Evolutionary conservation across 106 monocot species (phyloP).

Genomic region (Alisma plantagoaquatica): DNA sequence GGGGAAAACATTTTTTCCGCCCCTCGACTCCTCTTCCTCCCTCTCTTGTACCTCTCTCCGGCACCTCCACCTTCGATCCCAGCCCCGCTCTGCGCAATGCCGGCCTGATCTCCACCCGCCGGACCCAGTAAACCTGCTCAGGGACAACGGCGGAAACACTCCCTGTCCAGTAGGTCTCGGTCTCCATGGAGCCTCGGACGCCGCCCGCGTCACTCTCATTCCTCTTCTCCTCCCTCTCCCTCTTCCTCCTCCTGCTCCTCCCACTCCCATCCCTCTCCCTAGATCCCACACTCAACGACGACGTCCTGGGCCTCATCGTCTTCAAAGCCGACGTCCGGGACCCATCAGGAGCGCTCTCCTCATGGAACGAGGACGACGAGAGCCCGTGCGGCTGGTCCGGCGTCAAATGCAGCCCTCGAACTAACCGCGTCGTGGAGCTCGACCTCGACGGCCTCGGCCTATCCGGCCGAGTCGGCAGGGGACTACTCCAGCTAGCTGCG

Average conservation of each 20-base stretch:
- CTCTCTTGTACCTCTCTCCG: too few relatives aligned
- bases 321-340: constrained; percentile 79
- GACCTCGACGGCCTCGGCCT: constrained; percentile 50
- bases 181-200: too few relatives aligned
- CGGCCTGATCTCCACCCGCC: too few relatives aligned
- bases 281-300: constrained; percentile 53
- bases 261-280: constrained; percentile 3
- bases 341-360: constrained; percentile 44
- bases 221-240: constrained; percentile 6
- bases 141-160: too few relatives aligned
- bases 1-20: too few relatives aligned
- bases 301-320: constrained; percentile 91
- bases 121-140: too few relatives aligned
- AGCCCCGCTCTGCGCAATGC: too few relatives aligned
- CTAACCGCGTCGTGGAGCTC: constrained; percentile 41
- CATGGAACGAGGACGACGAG: constrained; percentile 87
- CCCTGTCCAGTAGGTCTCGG: too few relatives aligned
- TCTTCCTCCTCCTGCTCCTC: constrained; percentile 13
- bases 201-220: too few relatives aligned
- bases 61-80: too few relatives aligned
- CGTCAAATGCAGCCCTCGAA: constrained; percentile 47
- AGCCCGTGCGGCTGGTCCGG: constrained; percentile 62
- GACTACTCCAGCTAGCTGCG: constrained; percentile 64
- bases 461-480: constrained; percentile 68
- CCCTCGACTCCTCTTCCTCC: too few relatives aligned